Percentiles rank a stretch among this genome's conserved stretches.
Conservation (phyloP, 179 eudicot genomes). For the Beta macrorhiza region DNA sequence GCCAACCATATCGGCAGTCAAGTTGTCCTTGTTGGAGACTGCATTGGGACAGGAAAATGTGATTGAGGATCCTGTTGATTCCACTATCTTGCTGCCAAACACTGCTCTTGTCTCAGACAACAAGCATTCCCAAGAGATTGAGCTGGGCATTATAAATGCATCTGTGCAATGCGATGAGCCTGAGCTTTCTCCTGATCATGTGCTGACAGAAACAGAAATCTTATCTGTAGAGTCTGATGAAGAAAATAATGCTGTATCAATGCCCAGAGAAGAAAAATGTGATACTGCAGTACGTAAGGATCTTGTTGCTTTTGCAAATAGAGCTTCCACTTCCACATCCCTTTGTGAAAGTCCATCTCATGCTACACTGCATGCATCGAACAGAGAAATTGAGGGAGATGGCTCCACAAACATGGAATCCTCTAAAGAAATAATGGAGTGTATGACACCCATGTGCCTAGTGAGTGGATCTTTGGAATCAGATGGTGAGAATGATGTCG, state of each 20-base stretch:
- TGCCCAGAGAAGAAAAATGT: slow-evolving; percentile 6
- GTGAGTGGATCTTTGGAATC: slow-evolving; percentile 25
- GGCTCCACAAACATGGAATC: slow-evolving; percentile 24
- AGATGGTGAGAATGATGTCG: slow-evolving; percentile 26
- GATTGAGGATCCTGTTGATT: slow-evolving; percentile 6
- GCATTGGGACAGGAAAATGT: background rate
- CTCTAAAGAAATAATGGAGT: slow-evolving; percentile 3
- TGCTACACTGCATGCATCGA: background rate
- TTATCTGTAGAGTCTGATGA: slow-evolving; percentile 24
- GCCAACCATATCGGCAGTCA: slow-evolving; percentile 5
- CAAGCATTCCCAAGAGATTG: slow-evolving; percentile 14
- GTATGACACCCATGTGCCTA: slow-evolving; percentile 6
- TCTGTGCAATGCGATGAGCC: slow-evolving; percentile 4
- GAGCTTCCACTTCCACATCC: slow-evolving; percentile 4
- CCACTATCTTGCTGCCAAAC: background rate
- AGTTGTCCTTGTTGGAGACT: slow-evolving; percentile 5
- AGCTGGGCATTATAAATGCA: background rate
- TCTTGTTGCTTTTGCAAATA: background rate
- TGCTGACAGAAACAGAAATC: slow-evolving; percentile 17
- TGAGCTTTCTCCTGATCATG: slow-evolving; percentile 4
- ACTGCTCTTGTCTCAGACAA: slow-evolving; percentile 1
- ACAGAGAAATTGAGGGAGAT: slow-evolving; percentile 18
- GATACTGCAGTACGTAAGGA: background rate
- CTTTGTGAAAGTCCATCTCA: slow-evolving; percentile 11
- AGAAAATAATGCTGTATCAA: slow-evolving; percentile 26